Evolutionary conservation across 148 eudicot genomes (phyloP).

Genomic region (Vaccinium macrocarpon): DNA sequence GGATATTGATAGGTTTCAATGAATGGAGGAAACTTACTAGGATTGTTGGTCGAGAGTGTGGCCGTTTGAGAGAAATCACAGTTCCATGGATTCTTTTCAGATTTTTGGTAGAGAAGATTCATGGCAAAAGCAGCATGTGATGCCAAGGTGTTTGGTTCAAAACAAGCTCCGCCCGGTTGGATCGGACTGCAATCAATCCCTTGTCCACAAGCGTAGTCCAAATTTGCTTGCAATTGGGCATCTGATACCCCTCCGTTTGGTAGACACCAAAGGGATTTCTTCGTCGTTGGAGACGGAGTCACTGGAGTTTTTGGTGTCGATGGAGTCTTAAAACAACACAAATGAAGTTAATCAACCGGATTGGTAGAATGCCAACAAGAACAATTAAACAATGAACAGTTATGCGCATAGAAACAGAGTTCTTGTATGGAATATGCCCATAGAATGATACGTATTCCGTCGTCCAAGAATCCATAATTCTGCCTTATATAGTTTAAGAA

Average conservation of each 20-base stretch:
- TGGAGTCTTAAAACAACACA: background rate
- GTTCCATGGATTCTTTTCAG: slow-evolving; percentile 56
- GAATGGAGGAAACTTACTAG: slow-evolving; percentile 53
- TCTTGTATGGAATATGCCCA: background rate
- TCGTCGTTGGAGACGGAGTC: slow-evolving; percentile 38
- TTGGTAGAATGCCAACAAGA: background rate
- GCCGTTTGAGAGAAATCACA: slow-evolving; percentile 82
- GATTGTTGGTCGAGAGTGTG: slow-evolving; percentile 53
- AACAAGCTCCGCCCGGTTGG: slow-evolving; percentile 75
- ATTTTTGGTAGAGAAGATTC: slow-evolving; percentile 68
- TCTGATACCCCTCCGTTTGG: slow-evolving; percentile 68
- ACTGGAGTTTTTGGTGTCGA: slow-evolving; percentile 27
- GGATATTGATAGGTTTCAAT: background rate
- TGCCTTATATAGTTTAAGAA: background rate
- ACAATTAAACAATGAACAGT: background rate
- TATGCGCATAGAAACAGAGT: background rate
- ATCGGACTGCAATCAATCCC: slow-evolving; percentile 73
- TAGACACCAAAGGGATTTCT: slow-evolving; percentile 58
- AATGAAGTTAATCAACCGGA: background rate
- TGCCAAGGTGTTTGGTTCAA: slow-evolving; percentile 57
- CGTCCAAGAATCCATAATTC: background rate
- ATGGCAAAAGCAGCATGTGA: slow-evolving; percentile 81
- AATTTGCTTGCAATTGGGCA: slow-evolving; percentile 59
- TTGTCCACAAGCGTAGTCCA: slow-evolving; percentile 62
- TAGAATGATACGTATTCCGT: background rate